phyloP scores from a whole-genome alignment of 2,329 filamentous ascomycete genomes.

The Ophiostoma perfectum region DNA sequence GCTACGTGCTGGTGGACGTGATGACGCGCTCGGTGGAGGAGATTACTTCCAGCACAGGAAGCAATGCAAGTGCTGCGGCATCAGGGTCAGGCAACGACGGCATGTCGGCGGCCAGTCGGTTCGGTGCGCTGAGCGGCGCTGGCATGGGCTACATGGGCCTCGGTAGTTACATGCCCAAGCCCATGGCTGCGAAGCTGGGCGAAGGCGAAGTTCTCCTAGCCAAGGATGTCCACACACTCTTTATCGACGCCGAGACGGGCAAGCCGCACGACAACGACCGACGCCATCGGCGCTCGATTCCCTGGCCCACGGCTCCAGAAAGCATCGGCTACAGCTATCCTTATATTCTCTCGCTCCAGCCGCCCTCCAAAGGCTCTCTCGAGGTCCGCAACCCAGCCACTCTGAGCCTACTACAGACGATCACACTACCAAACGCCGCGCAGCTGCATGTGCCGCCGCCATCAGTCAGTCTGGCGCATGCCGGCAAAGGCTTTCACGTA shows the following conservation, averaged over 20 bases:
- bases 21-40: constrained; percentile 68
- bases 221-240: constrained; percentile 95
- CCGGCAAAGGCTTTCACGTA: constrained; percentile 91
- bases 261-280: constrained; percentile 49
- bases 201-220: constrained; percentile 86
- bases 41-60: constrained; percentile 48
- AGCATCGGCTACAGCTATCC: constrained; percentile 95
- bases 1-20: constrained; percentile 85
- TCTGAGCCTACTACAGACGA: constrained; percentile 78
- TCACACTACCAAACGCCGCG: constrained; percentile 73
- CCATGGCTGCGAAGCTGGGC: constrained; percentile 73
- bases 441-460: constrained; percentile 89
- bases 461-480: constrained; percentile 89
- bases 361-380: constrained; percentile 68
- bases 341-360: constrained; percentile 80
- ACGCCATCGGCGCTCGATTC: constrained; percentile 61
- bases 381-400: constrained; percentile 93
- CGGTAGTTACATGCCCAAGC: constrained; percentile 84
- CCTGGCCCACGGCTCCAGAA: constrained; percentile 83
- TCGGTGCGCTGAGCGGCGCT: constrained; percentile 75
- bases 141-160: constrained; percentile 96
- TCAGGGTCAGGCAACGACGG: neutral
- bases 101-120: constrained; percentile 56
- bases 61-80: neutral
- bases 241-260: constrained; percentile 77